These are phyloP conservation scores for Xylona heveae DNA, from an alignment of 495 filamentous ascomycete genomes.

Conservation along the genomic window DNA sequence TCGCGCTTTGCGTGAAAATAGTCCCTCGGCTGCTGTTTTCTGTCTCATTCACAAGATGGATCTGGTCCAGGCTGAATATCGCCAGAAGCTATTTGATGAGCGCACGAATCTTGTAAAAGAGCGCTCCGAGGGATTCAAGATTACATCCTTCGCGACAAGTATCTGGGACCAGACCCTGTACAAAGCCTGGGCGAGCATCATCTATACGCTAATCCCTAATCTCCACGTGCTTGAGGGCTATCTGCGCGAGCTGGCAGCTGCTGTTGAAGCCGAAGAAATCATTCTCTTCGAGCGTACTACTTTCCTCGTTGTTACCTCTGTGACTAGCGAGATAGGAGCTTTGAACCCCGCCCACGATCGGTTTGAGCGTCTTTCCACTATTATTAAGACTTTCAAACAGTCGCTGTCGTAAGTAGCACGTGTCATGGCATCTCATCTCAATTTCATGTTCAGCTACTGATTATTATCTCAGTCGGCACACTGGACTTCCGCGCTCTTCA, in stretches of 20 bases:
- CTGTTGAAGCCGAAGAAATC: constrained; percentile 81
- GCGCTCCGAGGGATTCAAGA: constrained; percentile 49
- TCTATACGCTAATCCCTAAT: constrained; percentile 90
- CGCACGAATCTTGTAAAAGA: constrained; percentile 48
- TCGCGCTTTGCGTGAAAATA: constrained; percentile 64
- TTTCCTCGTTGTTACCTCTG: constrained; percentile 79
- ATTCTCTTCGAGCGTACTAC: constrained; percentile 91
- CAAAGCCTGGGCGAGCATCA: constrained; percentile 92
- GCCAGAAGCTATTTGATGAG: constrained; percentile 63
- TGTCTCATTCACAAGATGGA: constrained; percentile 97
- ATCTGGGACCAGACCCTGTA: constrained; percentile 99
- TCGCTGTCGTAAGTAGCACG: constrained; percentile 26
- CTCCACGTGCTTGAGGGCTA: constrained; percentile 73
- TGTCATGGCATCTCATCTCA: constrained; percentile 23
- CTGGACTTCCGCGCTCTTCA: constrained; percentile 26
- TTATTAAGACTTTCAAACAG: constrained; percentile 95
- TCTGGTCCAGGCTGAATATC: constrained; percentile 60
- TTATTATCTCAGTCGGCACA: constrained; percentile 21
- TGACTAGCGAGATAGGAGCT: constrained; percentile 48
- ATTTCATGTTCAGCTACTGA: constrained; percentile 28
- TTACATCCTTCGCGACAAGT: constrained; percentile 65
- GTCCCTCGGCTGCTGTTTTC: constrained; percentile 66
- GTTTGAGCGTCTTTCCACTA: constrained; percentile 85
- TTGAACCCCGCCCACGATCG: constrained; percentile 77
- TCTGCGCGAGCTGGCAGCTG: constrained; percentile 50